Conservation (phyloP, 768 basidiomycete genomes). For the Lactarius sp. region DNA sequence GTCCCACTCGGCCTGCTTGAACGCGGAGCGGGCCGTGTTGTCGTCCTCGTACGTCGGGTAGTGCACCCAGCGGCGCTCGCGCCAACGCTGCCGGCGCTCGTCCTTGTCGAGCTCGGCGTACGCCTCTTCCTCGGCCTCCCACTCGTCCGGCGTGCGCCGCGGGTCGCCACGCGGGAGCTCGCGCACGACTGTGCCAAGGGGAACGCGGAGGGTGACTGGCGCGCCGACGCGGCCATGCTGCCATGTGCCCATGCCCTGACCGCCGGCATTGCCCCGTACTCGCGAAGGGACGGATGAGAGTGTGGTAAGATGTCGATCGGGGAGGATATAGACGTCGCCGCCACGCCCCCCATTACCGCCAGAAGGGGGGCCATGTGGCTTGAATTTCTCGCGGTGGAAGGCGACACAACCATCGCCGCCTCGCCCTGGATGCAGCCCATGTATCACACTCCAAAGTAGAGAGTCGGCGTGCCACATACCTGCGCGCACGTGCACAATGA, state of each 20-base stretch:
- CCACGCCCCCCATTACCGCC: slow-evolving; percentile 91
- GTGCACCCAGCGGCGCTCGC: slow-evolving; percentile 71
- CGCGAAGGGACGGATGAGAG: slow-evolving; percentile 68
- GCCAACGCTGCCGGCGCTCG: slow-evolving; percentile 53
- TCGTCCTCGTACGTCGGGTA: slow-evolving; percentile 63
- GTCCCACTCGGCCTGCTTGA: slow-evolving; percentile 64
- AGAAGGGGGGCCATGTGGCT: slow-evolving; percentile 80
- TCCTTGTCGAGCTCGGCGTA: slow-evolving; percentile 43
- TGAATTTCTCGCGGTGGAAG: slow-evolving; percentile 87
- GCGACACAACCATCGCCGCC: slow-evolving; percentile 92
- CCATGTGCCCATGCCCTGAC: slow-evolving; percentile 79
- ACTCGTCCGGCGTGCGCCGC: slow-evolving; percentile 58
- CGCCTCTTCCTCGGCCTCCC: slow-evolving; percentile 67
- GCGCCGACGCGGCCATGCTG: slow-evolving; percentile 72
- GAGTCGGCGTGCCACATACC: slow-evolving; percentile 39
- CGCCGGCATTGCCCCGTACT: slow-evolving; percentile 61
- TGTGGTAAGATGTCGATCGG: slow-evolving; percentile 71
- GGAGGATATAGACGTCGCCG: slow-evolving; percentile 80
- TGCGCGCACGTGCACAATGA: slow-evolving; percentile 71
- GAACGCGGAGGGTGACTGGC: slow-evolving; percentile 75
- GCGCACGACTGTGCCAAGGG: slow-evolving; percentile 84
- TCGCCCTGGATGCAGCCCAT: slow-evolving; percentile 48
- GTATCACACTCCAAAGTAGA: not conserved
- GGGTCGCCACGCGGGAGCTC: slow-evolving; percentile 67
- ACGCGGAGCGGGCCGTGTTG: slow-evolving; percentile 59